phyloP scores from a whole-genome alignment of 2,329 filamentous ascomycete genomes.

The Coniochaeta ligniaria region DNA sequence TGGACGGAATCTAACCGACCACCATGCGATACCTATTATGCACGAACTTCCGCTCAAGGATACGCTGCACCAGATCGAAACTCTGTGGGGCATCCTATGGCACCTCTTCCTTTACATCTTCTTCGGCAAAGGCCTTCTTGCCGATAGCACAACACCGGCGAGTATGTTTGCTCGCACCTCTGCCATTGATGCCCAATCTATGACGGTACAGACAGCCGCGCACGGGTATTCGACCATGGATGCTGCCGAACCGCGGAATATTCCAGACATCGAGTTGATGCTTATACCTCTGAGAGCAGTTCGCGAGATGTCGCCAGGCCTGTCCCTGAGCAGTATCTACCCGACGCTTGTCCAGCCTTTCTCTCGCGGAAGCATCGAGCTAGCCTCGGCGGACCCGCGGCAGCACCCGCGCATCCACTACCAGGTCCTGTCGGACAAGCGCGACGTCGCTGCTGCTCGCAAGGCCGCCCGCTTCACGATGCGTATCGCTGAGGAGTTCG shows the following conservation, averaged over 20 bases:
- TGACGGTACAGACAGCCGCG: constrained; percentile 9
- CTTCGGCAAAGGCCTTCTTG: constrained; percentile 18
- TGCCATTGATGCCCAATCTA: constrained; percentile 19
- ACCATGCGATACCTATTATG: constrained; percentile 17
- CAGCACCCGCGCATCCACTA: constrained; percentile 22
- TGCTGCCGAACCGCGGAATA: constrained; percentile 11
- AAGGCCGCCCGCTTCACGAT: constrained; percentile 22
- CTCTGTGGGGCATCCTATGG: constrained; percentile 15
- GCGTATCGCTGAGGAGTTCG: constrained; percentile 19
- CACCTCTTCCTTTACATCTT: constrained; percentile 20
- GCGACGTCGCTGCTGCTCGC: constrained; percentile 18
- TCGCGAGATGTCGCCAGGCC: constrained; percentile 16
- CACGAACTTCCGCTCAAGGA: constrained; percentile 17
- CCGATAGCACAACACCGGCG: constrained; percentile 9
- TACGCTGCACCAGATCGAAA: constrained; percentile 14
- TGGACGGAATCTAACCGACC: constrained; percentile 19
- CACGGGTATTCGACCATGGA: constrained; percentile 12
- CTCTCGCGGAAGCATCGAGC: constrained; percentile 20
- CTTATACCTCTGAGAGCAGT: constrained; percentile 27
- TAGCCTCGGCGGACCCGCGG: constrained; percentile 26
- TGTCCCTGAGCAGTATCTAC: constrained; percentile 16
- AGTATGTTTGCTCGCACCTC: constrained; percentile 17
- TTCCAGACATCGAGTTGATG: constrained; percentile 25
- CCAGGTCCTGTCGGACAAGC: constrained; percentile 20
- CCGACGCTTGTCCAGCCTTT: constrained; percentile 20